phyloP scores from a whole-genome alignment of 305 asterid genomes.

The Fraxinus xanthoxyloides region DNA sequence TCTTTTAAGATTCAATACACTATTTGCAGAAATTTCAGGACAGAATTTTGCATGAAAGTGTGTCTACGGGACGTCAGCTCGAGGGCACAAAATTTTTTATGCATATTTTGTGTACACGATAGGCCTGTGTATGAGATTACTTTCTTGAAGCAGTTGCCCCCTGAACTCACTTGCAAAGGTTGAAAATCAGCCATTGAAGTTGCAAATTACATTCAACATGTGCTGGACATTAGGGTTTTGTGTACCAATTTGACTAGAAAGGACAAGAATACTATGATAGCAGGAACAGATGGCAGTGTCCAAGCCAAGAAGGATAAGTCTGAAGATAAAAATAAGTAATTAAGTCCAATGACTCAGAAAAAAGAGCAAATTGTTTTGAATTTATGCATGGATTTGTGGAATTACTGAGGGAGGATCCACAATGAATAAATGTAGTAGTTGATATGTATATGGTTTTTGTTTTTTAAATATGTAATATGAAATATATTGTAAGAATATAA shows the following conservation, averaged over 20 bases:
- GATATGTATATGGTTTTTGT: conserved; percentile 21
- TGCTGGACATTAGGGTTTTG: conserved; percentile 66
- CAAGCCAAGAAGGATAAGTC: conserved; percentile 29
- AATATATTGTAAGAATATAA: too few relatives aligned
- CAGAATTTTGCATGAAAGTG: conserved; percentile 74
- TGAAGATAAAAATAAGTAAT: conserved; percentile 22
- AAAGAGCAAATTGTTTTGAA: neutral
- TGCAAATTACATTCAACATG: conserved; percentile 76
- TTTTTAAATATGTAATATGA: too few relatives aligned
- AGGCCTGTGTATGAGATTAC: conserved; percentile 81
- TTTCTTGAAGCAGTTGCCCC: conserved; percentile 61
- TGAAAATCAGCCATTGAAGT: conserved; percentile 79
- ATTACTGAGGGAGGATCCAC: neutral
- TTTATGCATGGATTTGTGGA: neutral
- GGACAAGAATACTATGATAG: conserved; percentile 81
- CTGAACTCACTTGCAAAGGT: conserved; percentile 51
- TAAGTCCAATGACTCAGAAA: neutral
- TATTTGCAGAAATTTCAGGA: conserved; percentile 83
- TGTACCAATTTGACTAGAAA: conserved; percentile 82
- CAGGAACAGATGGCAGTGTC: conserved; percentile 79
- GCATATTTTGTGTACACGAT: conserved; percentile 87
- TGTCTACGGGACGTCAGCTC: conserved; percentile 76
- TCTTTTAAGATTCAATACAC: conserved; percentile 71
- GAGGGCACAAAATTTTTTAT: conserved; percentile 70
- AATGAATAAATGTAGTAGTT: neutral